Evolutionary conservation across 208 protist species (phyloP), one percentile per base, ranked within the genome.

Genomic region (Angomonas ambiguus): DNA sequence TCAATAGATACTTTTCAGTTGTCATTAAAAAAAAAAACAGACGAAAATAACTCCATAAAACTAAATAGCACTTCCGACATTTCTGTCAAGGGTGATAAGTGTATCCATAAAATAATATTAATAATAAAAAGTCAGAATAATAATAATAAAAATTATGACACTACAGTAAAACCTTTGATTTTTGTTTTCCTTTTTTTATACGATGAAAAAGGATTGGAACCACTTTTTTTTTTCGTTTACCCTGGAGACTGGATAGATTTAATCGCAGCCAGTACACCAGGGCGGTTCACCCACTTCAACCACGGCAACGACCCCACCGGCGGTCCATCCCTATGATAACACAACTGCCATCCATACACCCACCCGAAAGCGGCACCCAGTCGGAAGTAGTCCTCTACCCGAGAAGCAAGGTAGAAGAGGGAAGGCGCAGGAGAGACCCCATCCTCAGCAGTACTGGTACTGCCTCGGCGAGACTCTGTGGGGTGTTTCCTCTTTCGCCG

Each of bases 281-380:
- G 72, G 11, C 25, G 28, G 61, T 78, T 84, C 42, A 88, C 70
- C 6, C 77, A 51, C 33, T 72, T 73, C 49, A 91, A 64, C 82
- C 85, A 91, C 28, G 70, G 65, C 30, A 82, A 51, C 1, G 85
- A 88, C 48, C 76, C 67, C 11, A 38, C 27, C 28, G 79, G 85
- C 31, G 79, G 74, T 25, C 82, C 79, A 16, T 49, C 49, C 0
- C 79, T 61, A 1, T 73, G 69, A 70, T 88, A 91, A 67, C 82
- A 86, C 55, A 87, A 65, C 69, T 91, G 85, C 85, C 85, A 91
- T 5, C 85, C 85, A 67, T 91, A 91, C 16, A 91, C 69, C 85
- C 85, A 91, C 5, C 77, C 77, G 58, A 88, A 83, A 41, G 78
- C 62, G 24, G 75, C 67, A 27, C 74, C 82, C 11, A 91, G 68